Base-by-base conservation (phyloP, 805 yeast genomes). In the Candida jianshihensis region DNA sequence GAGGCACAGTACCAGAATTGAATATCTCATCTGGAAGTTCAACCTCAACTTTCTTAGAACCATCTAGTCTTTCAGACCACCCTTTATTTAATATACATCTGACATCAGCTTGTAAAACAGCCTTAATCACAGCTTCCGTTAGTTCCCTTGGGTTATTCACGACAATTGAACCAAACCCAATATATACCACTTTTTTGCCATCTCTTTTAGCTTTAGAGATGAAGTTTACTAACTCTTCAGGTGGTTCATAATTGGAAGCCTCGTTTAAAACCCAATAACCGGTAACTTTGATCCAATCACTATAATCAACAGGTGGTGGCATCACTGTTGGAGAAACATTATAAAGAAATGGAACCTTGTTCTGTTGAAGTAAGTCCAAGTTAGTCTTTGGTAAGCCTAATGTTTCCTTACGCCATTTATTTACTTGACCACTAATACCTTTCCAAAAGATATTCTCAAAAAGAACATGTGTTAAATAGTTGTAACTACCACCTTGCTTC, bases 121-220 rank as follows among this genome's bases (percentile, higher is more conserved):
- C 90, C 26, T 81, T 81, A 12, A 79, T 73, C 10, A 90, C 75
- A 0, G 95, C 85, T 43, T 68, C 60, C 1, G 96, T 87, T 59
- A 90, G 68, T 36, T 77, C 81, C 31, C 67, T 71, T 1, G 97
- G 89, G 55, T 90, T 79, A 4, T 79, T 68, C 3, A 90, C 97
- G 6, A 90, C 95, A 56, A 90, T 90, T 0, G 96, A 87, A 0
- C 97, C 97, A 63, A 90, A 90, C 0, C 97, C 97, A 54, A 90
- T 83, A 56, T 90, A 90, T 0, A 88, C 95, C 20, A 90, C 48
- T 52, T 83, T 84, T 56, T 81, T 82, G 1, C 64, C 62, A 33
- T 75, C 79, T 1, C 51, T 49, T 33, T 68, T 63, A 0, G 97
- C 96, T 33, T 62, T 56, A 12, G 61, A 49, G 30, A 90, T 75